Percentiles rank a stretch among this genome's conserved stretches.
These are phyloP conservation scores for Symbiodinium pilosum DNA, from an alignment of 73 alveolate species.

Conservation along the genomic window DNA sequence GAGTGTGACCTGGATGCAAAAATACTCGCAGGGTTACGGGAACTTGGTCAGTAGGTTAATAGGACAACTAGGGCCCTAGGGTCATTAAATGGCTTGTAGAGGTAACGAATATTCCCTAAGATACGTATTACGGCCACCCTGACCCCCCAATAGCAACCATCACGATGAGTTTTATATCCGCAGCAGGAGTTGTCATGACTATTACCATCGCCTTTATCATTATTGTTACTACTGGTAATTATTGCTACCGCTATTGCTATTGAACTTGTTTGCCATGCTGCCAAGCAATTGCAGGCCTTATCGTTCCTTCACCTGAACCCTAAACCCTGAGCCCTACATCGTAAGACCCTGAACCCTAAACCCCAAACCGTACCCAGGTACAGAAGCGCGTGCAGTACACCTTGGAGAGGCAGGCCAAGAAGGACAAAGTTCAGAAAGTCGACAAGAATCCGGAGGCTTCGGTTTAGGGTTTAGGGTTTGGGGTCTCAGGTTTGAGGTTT, in stretches of 20 bases:
- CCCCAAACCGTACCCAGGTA: background rate
- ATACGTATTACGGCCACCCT: no score
- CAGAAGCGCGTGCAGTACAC: constrained; percentile 93
- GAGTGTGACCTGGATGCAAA: background rate
- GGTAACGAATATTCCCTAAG: background rate
- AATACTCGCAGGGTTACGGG: background rate
- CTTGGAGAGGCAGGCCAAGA: constrained; percentile 81
- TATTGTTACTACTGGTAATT: no score
- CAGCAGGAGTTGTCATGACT: no score
- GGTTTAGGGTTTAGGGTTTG: background rate
- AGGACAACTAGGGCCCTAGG: no score
- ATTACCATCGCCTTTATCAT: no score
- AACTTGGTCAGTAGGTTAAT: background rate
- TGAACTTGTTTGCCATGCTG: background rate
- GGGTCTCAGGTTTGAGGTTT: no score
- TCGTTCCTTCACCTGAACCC: background rate
- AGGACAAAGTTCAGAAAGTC: constrained; percentile 57
- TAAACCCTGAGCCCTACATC: no score
- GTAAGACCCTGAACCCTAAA: background rate
- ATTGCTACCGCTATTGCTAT: no score
- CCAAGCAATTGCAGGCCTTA: background rate
- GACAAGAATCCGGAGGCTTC: constrained; percentile 89
- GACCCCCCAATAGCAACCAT: no score
- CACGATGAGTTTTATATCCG: no score
- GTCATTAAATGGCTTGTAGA: background rate